Evolutionary conservation across 768 basidiomycete genomes (phyloP).

Genomic region (Cystofilobasidium capitatum): DNA sequence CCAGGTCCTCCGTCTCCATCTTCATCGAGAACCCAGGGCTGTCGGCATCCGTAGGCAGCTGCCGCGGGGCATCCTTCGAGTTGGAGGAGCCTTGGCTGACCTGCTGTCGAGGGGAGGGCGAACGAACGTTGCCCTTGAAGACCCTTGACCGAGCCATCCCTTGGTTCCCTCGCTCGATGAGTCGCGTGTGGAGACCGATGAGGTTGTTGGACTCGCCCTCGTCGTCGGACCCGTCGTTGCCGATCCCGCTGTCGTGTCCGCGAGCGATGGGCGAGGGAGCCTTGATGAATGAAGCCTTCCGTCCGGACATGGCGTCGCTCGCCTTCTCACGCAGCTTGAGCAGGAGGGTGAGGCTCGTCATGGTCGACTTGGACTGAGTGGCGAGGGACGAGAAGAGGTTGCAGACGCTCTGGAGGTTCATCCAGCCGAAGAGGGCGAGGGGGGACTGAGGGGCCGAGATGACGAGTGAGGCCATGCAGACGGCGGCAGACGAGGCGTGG

Average conservation of each 20-base stretch:
- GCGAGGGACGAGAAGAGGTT: conserved; percentile 12
- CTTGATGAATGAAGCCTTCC: background rate
- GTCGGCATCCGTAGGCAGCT: background rate
- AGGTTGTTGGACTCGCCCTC: conserved; percentile 9
- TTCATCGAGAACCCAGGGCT: too few species aligned
- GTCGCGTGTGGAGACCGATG: conserved; percentile 12
- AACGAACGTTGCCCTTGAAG: conserved; percentile 2
- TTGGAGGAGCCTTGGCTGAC: background rate
- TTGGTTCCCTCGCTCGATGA: conserved; percentile 10
- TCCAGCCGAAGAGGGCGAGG: conserved; percentile 14
- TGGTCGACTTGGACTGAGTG: conserved; percentile 9
- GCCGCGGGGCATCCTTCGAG: background rate
- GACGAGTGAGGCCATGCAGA: conserved; percentile 19
- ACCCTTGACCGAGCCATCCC: background rate
- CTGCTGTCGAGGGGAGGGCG: conserved; percentile 1
- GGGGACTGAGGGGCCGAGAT: conserved; percentile 18
- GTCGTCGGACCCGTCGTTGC: background rate
- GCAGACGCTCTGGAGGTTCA: conserved; percentile 22
- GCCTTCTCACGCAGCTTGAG: conserved; percentile 13
- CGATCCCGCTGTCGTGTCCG: background rate
- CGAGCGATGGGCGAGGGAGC: background rate
- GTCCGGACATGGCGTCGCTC: background rate
- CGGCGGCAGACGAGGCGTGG: conserved; percentile 20
- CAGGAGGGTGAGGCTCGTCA: conserved; percentile 13
- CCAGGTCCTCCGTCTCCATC: too few species aligned